Base-by-base conservation (phyloP, 768 basidiomycete genomes). In the Agrocybe pediades region DNA sequence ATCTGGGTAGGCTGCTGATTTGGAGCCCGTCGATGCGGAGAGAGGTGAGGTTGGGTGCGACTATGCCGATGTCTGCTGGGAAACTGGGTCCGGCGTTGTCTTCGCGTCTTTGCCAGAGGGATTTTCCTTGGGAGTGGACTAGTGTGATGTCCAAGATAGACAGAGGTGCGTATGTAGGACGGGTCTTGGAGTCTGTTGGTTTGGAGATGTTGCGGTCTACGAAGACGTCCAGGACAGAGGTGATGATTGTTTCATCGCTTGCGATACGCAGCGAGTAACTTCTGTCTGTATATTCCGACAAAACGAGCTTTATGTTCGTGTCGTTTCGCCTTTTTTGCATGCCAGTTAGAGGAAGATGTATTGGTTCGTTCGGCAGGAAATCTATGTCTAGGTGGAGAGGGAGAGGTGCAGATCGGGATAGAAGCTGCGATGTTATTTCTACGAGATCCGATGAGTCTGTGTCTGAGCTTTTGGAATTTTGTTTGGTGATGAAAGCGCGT, bases 211-310 rank as follows among this genome's bases (percentile, higher is more conserved):
- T 57, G 16, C 15, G 17, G 4, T 57, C 51, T 3, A 53, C 19
- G 13, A 57, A 57, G 42, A 57, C 43, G 43, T 57, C 51, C 16
- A 57, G 51, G 29, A 53, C 41, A 7, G 48, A 33, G 33, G 41
- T 49, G 27, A 53, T 49, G 24, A 53, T 20, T 7, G 29, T 24
- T 6, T 57, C 41, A 36, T 25, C 46, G 13, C 51, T 42, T 26
- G 29, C n/a, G 8, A 57, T 24, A 13, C 51, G 41, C 3, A 57
- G 42, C 5, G 51, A 49, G 5, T 39, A 17, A n/a, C 51, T 45
- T 45, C 51, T 46, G 9, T 27, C 19, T 1, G 53, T 17, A 20
- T 49, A 41, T 7, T 46, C 25, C 24, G 49, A 26, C n/a, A 57
- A 47, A 9, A 27, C 29, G 5, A 30, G 45, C 15, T 21, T 27